Evolutionary conservation across 192 early-diverging fungal species (phyloP).

Genomic region (Haplosporangium gracile): DNA sequence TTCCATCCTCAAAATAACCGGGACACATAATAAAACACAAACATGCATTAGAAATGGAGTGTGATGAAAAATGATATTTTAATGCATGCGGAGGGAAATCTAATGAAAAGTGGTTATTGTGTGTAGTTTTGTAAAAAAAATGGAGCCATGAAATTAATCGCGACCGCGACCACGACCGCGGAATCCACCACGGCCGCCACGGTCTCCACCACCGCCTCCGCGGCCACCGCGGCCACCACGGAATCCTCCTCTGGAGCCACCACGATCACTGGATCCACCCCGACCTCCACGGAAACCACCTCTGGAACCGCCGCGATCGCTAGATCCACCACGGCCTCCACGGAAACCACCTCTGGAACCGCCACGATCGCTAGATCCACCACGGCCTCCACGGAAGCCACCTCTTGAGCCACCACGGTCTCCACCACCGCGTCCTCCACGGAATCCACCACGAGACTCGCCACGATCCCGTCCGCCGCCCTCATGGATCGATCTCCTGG

Average conservation of each 20-base stretch:
- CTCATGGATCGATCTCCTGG: conserved; percentile 46
- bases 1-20: neutral
- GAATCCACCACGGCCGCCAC: conserved; percentile 21
- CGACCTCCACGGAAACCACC: conserved; percentile 13
- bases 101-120: conserved; percentile 5
- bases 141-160: conserved; percentile 14
- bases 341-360: conserved; percentile 22
- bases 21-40: neutral
- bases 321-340: conserved; percentile 22
- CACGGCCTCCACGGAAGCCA: conserved; percentile 20
- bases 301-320: conserved; percentile 3
- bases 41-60: neutral
- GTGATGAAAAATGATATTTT: neutral
- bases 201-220: conserved; percentile 7
- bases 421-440: conserved; percentile 28
- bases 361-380: conserved; percentile 20
- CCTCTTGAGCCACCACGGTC: no score
- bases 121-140: neutral
- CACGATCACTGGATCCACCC: conserved; percentile 7
- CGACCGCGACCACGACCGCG: conserved; percentile 32
- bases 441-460: conserved; percentile 24
- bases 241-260: conserved; percentile 1
- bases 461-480: conserved; percentile 29
- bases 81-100: neutral
- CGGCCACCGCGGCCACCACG: conserved; percentile 21